A percentile compares a stretch with the other conserved stretches of the same genome.
Evolutionary conservation across 192 early-diverging fungal species (phyloP).

Genomic region (Backusella morwellensis): DNA sequence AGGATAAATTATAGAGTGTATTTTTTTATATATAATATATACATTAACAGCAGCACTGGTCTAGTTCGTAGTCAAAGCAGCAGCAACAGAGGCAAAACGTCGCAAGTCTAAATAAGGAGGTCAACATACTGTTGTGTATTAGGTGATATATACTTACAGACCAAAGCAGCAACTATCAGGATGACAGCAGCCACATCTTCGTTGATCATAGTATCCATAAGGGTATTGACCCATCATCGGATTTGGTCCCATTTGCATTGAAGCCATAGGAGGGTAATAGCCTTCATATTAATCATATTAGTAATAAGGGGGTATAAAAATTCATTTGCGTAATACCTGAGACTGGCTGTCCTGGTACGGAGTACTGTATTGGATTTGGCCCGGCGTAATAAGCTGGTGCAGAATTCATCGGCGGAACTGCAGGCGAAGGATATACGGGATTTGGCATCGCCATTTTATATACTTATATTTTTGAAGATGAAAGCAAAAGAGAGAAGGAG

Average conservation of each 20-base stretch:
- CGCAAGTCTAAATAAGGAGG: background rate
- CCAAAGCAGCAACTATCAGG: background rate
- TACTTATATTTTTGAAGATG: background rate
- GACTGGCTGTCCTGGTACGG: background rate
- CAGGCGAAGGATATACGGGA: background rate
- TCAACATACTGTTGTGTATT: background rate
- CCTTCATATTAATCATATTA: background rate
- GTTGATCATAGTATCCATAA: background rate
- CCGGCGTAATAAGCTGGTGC: background rate
- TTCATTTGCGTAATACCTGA: background rate
- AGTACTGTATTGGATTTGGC: background rate
- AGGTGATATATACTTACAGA: background rate
- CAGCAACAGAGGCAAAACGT: background rate
- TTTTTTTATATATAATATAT: background rate
- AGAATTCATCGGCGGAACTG: background rate
- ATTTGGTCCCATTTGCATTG: slow-evolving; percentile 1
- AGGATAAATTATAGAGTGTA: background rate
- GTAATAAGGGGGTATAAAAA: background rate
- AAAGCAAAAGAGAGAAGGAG: background rate
- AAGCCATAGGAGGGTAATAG: background rate
- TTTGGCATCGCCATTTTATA: background rate
- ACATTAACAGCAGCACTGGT: background rate
- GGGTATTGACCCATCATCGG: background rate
- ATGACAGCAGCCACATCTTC: background rate
- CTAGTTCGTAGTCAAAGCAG: background rate